A percentile compares a stretch with the other conserved stretches of the same genome.
Conservation (phyloP, 2,329 filamentous ascomycete genomes). For the Aspergillus unguis region DNA sequence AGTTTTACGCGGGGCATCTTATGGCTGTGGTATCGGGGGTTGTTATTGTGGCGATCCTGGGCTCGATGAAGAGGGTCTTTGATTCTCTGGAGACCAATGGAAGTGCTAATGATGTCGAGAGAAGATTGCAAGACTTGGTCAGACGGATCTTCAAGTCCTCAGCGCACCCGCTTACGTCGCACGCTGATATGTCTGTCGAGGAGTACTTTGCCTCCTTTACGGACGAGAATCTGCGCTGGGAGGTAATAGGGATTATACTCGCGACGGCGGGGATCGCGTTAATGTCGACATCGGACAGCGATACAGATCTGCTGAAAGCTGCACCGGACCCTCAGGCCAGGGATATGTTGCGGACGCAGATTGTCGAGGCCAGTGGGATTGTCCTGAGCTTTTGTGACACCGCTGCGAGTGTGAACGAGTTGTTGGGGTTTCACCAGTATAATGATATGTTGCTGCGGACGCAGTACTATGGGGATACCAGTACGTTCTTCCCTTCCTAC, state of each 20-base stretch:
- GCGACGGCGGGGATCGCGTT: slow-evolving; percentile 37
- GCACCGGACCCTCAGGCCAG: slow-evolving; percentile 22
- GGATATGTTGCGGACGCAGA: slow-evolving; percentile 29
- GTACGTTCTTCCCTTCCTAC: slow-evolving; percentile 23
- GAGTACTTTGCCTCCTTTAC: slow-evolving; percentile 32
- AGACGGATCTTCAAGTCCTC: slow-evolving; percentile 32
- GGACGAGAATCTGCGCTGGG: slow-evolving; percentile 38
- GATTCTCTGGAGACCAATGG: slow-evolving; percentile 18
- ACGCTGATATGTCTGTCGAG: slow-evolving; percentile 29
- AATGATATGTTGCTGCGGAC: slow-evolving; percentile 32
- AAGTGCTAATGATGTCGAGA: slow-evolving; percentile 19
- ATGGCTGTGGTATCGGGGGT: slow-evolving; percentile 24
- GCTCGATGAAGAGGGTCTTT: slow-evolving; percentile 27
- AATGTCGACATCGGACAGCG: slow-evolving; percentile 29
- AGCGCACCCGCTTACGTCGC: slow-evolving; percentile 23
- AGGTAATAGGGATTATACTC: slow-evolving; percentile 41
- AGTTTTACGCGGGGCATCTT: slow-evolving; percentile 23
- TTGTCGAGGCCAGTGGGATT: slow-evolving; percentile 33
- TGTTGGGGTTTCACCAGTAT: slow-evolving; percentile 35
- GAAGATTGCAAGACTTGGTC: slow-evolving; percentile 26
- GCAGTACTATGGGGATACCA: slow-evolving; percentile 35
- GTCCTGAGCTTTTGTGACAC: slow-evolving; percentile 34
- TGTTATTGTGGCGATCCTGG: slow-evolving; percentile 26
- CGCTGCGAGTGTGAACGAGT: slow-evolving; percentile 31
- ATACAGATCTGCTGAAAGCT: slow-evolving; percentile 27